Conservation (phyloP, 768 basidiomycete genomes). For the Cytidiella melzeri region DNA sequence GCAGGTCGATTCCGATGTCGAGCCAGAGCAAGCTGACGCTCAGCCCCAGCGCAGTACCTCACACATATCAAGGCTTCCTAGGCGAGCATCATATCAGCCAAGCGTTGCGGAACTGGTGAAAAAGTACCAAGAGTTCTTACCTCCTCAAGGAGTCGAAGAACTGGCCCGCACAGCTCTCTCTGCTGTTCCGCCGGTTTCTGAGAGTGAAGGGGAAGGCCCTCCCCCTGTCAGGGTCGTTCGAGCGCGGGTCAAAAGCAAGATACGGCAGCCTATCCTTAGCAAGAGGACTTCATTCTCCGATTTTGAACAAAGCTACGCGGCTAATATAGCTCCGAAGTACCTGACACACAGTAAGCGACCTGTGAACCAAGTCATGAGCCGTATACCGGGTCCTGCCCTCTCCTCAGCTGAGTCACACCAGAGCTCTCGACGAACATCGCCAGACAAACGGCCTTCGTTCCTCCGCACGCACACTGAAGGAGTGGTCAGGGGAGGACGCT, state of each 20-base stretch:
- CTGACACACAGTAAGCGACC: slow-evolving; percentile 49
- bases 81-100: slow-evolving; percentile 47
- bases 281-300: slow-evolving; percentile 70
- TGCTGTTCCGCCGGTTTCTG: slow-evolving; percentile 56
- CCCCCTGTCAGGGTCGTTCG: slow-evolving; percentile 28
- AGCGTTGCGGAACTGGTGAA: slow-evolving; percentile 83
- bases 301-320: slow-evolving; percentile 88
- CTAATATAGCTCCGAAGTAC: slow-evolving; percentile 82
- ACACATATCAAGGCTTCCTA: slow-evolving; percentile 52
- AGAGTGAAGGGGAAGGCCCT: slow-evolving; percentile 72
- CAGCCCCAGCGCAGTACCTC: background rate
- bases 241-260: slow-evolving; percentile 38
- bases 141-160: slow-evolving; percentile 66
- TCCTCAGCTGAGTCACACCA: slow-evolving; percentile 49
- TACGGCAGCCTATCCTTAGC: slow-evolving; percentile 42
- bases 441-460: slow-evolving; percentile 52
- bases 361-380: slow-evolving; percentile 29
- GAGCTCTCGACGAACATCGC: slow-evolving; percentile 63
- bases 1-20: slow-evolving; percentile 3
- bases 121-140: slow-evolving; percentile 73
- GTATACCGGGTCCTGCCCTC: slow-evolving; percentile 49
- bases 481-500: slow-evolving; percentile 12
- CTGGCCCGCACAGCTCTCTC: slow-evolving; percentile 65
- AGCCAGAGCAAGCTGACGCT: slow-evolving; percentile 1
- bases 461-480: slow-evolving; percentile 20